Base-by-base conservation (phyloP, 352 stramenopile genomes). In the Globisporangium yorkense region DNA sequence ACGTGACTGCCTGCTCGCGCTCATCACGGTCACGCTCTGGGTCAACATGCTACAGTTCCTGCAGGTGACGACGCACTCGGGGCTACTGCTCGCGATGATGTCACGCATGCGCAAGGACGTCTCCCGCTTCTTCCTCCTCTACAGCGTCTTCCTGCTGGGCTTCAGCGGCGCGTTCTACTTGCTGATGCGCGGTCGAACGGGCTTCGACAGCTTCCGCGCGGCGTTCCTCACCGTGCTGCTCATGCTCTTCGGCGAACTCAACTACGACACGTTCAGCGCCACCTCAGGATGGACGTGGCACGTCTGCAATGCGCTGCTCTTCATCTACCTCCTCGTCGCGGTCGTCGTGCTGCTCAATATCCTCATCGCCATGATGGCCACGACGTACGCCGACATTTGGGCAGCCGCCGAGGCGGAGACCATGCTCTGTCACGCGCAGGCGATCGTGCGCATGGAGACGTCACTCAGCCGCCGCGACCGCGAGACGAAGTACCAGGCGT, bases 11-110 rank as follows among this genome's bases (percentile, higher is more conserved):
- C 52, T 88, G 10, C 66, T 84, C 6, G 79, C 77, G 18, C 62
- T 84, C 16, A 76, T 88, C 41, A 77, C 67, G 2, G 70, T 86
- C 5, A 78, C 74, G 40, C 66, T 91, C n/a, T 89, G 80, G 76
- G 56, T 91, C 8, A 84, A 88, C 33, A 51, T 86, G 53, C 68
- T 89, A 24, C 78, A 89, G 64, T 88, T 89, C 54, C 70, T 89
- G 9, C 79, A 89, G 54, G 68, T 87, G 45, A 80, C 74, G 12
- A 74, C 65, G 8, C 65, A 73, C 10, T 84, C 67, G 7, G 81
- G 81, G 0, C 57, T 88, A n/a, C 70, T 91, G 5, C 80, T 89
- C 54, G 77, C 81, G 7, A 91, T 91, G 81, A 89, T 91, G 81
- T 71, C 69, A 13, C 74, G 82, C 63, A 84, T 91, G 72, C 66